Conservation (phyloP, 441 rosid genomes). For the Gossypium schwendimanii region DNA sequence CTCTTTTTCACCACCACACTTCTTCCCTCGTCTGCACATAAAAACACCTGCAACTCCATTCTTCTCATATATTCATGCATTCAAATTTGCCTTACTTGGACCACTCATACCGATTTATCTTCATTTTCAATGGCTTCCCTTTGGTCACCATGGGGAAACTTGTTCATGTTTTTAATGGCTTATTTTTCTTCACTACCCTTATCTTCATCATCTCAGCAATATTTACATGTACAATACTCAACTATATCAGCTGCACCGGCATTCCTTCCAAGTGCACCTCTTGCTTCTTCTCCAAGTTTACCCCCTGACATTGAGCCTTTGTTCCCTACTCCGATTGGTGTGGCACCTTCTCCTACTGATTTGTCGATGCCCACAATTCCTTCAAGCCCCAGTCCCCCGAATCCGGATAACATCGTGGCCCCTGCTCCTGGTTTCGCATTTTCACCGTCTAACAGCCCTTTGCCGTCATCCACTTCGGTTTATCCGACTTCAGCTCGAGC, state of each 20-base stretch:
- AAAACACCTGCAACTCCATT: constrained; percentile 11
- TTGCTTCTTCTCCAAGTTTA: neutral
- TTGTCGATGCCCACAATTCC: neutral
- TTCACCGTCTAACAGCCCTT: neutral
- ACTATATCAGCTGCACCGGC: constrained; percentile 11
- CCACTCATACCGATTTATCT: neutral
- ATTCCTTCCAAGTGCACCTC: neutral
- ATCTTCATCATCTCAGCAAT: neutral
- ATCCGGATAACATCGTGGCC: neutral
- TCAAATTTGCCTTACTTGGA: neutral
- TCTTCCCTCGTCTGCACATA: neutral
- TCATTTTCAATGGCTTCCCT: neutral
- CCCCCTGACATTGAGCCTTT: neutral
- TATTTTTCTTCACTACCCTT: neutral
- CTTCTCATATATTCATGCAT: constrained; percentile 10
- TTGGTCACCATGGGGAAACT: neutral
- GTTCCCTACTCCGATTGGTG: constrained; percentile 1
- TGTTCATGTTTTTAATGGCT: neutral
- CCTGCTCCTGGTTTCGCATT: neutral
- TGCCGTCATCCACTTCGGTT: constrained; percentile 26
- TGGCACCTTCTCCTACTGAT: constrained; percentile 7
- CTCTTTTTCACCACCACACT: neutral
- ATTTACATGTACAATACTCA: neutral
- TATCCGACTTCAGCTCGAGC: constrained; percentile 14
- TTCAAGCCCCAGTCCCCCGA: constrained; percentile 4